Evolutionary conservation across 495 filamentous ascomycete genomes (phyloP).

Genomic region (Aspergillus saccharolyticus): DNA sequence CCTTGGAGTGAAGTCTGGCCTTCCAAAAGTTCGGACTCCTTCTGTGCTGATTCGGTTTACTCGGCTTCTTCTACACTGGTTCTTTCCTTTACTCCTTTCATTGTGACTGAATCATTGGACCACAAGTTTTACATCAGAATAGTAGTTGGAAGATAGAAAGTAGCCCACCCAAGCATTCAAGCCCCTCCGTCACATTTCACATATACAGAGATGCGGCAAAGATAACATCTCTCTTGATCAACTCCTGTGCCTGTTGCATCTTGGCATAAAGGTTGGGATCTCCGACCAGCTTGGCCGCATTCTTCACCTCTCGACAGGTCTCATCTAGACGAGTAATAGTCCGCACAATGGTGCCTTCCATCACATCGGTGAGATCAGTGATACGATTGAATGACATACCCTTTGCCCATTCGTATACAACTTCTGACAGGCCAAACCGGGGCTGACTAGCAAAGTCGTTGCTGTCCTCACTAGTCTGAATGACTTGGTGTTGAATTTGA

Average conservation of each 20-base stretch:
- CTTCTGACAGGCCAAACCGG: constrained; percentile 90
- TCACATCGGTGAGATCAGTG: constrained; percentile 90
- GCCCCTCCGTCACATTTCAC: constrained; percentile 23
- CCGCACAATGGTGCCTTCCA: constrained; percentile 93
- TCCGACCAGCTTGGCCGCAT: constrained; percentile 92
- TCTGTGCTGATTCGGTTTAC: too few species aligned
- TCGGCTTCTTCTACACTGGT: too few species aligned
- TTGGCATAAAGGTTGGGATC: constrained; percentile 89
- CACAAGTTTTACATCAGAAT: background rate
- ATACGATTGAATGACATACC: constrained; percentile 99
- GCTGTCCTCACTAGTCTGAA: constrained; percentile 78
- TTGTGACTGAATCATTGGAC: background rate
- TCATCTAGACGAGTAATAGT: constrained; percentile 91
- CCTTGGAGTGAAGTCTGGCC: background rate
- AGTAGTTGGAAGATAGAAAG: background rate
- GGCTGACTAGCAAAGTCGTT: constrained; percentile 87
- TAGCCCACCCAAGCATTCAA: too few species aligned
- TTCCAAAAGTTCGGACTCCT: background rate
- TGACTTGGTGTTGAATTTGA: constrained; percentile 84
- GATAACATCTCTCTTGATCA: constrained; percentile 94
- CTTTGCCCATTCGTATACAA: constrained; percentile 96
- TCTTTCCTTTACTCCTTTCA: background rate
- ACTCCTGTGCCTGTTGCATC: constrained; percentile 93
- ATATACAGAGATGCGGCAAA: constrained; percentile 85
- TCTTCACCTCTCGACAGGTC: constrained; percentile 96